phyloP scores from a whole-genome alignment of 106 monocot genomes.

The Dactylorhiza incarnata region DNA sequence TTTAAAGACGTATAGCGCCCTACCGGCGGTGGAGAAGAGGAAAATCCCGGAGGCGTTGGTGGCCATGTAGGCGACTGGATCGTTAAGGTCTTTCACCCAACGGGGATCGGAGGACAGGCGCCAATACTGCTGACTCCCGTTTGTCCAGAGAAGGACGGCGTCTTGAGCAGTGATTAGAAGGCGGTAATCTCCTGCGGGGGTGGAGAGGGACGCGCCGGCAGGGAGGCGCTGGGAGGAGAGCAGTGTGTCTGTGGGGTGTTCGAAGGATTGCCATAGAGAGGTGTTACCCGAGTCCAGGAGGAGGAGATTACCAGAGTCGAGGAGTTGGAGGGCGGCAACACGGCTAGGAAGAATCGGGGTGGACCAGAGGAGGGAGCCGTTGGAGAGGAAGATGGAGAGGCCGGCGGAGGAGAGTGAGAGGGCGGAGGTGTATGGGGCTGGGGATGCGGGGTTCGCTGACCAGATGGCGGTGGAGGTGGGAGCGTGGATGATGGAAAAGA shows the following conservation, averaged over 20 bases:
- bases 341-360: conserved; percentile 35
- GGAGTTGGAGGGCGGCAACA: conserved; percentile 37
- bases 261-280: conserved; percentile 83
- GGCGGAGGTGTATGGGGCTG: conserved; percentile 21
- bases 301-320: conserved; percentile 59
- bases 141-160: conserved; percentile 35
- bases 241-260: conserved; percentile 67
- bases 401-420: conserved; percentile 45
- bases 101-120: conserved; percentile 39
- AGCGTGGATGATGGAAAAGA: conserved; percentile 43
- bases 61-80: conserved; percentile 27
- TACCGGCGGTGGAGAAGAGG: conserved; percentile 18
- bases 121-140: conserved; percentile 53
- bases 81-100: conserved; percentile 26
- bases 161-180: conserved; percentile 37
- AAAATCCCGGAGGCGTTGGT: conserved; percentile 50
- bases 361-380: conserved; percentile 44
- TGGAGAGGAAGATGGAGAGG: conserved; percentile 30
- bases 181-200: conserved; percentile 35
- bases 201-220: conserved; percentile 24
- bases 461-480: conserved; percentile 26
- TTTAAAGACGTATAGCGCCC: conserved; percentile 7
- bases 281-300: conserved; percentile 31
- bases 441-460: conserved; percentile 45
- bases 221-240: conserved; percentile 48